Evolutionary conservation across 768 basidiomycete species (phyloP), one percentile per base, ranked within the genome.

Genomic region (Stropharia rugosoannulata): DNA sequence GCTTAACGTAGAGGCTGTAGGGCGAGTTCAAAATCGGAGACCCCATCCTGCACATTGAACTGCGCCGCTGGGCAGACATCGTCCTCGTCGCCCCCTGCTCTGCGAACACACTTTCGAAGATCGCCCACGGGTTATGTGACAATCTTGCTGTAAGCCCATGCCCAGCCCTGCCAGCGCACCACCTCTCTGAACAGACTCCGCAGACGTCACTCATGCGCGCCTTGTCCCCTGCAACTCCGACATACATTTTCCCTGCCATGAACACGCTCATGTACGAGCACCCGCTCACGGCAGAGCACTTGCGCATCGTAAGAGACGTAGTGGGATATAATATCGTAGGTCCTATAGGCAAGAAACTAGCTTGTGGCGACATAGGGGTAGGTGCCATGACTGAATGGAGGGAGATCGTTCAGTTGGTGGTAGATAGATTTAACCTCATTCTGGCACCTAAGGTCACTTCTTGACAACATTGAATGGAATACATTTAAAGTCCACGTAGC

Each of bases 251-350:
- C 66, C 96, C 96, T 1, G 97, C 96, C 0, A 99, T 98, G 96
- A 99, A 99, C 70, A 98, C 97, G 3, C 77, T 93, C 61, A 99
- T 99, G 96, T 98, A 92, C 66, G 85, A 90, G 56, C 95, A 98
- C 67, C 94, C 94, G 16, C 78, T 98, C 18, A 98, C 95, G 0
- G 81, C 83, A 1, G 83, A 89, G 59, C 97, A 99, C 65, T 71
- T 98, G 41, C 80, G 84, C 19, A 65, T 89, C 38, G 80, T 96
- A 5, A 78, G 76, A 25, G 89, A 95, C 1, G 80, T 90, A 39
- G 79, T 98, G 9, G 78, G 81, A 11, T 99, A 98, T 66, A 73
- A 82, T 19, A 80, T 98, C 13, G 77, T 89, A 5, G 95, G 95
- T 0, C 96, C 96, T 0, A 88, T 95, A 22, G 89, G 89, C 0